Evolutionary conservation across 108 stramenopile genomes (phyloP).

Genomic region (Nannochloropsis salina): DNA sequence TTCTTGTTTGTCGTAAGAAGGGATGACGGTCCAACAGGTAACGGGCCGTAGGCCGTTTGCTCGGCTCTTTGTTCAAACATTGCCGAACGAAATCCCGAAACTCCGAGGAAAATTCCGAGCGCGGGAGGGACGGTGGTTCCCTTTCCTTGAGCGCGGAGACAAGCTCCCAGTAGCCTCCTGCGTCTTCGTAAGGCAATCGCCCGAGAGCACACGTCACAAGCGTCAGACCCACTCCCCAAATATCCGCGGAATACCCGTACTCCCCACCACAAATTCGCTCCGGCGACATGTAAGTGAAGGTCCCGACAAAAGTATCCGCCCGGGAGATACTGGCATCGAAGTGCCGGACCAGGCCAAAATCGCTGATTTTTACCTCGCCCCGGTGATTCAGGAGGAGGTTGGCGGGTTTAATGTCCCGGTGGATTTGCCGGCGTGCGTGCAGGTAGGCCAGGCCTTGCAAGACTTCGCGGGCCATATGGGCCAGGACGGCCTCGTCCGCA

Average conservation of each 20-base stretch:
- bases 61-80: slow-evolving; percentile 35
- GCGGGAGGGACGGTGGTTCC: slow-evolving; percentile 31
- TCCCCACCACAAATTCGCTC: slow-evolving; percentile 51
- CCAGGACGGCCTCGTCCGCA: slow-evolving; percentile 43
- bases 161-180: slow-evolving; percentile 29
- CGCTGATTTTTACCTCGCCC: slow-evolving; percentile 54
- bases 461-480: slow-evolving; percentile 47
- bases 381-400: slow-evolving; percentile 52
- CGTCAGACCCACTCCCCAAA: slow-evolving; percentile 52
- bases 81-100: slow-evolving; percentile 32
- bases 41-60: slow-evolving; percentile 17
- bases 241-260: slow-evolving; percentile 40
- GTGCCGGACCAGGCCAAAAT: slow-evolving; percentile 53
- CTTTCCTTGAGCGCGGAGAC: slow-evolving; percentile 31
- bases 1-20: background rate
- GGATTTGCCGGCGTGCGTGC: slow-evolving; percentile 47
- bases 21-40: slow-evolving; percentile 26
- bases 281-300: slow-evolving; percentile 52
- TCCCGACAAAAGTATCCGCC: slow-evolving; percentile 51
- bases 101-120: slow-evolving; percentile 19
- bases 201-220: slow-evolving; percentile 73
- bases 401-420: slow-evolving; percentile 58
- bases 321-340: background rate
- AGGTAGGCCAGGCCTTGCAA: slow-evolving; percentile 42
- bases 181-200: slow-evolving; percentile 54